Base-by-base conservation (phyloP, 495 filamentous ascomycete species). In the Sordaria brevicollis region DNA sequence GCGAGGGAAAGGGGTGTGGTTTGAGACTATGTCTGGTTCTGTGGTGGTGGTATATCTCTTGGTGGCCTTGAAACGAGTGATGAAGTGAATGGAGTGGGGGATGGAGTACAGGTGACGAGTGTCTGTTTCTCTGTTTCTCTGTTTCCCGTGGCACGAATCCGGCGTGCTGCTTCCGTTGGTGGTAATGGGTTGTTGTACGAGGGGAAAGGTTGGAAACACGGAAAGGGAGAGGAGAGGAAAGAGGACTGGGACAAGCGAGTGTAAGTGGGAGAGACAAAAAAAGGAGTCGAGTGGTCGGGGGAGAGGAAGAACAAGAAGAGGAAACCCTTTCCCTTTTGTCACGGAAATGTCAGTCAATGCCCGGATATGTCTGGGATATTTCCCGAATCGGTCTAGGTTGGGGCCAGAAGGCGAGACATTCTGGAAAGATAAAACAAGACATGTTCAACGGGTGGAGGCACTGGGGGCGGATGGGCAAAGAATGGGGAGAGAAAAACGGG, bases 221-320 rank as follows among this genome's bases (percentile, higher is more conserved):
- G 5, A 5, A 31, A 6, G 49, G 21, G 49, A 57, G 35, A 38
- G 35, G 10, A 67, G 31, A 11, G 5, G 29, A 33, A 67, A 25
- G 6, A 33, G 29, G n/a, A 33, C 25, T 29, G 36, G 13, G 67
- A 35, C 34, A 67, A 67, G 19, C 11, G 36, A 62, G 43, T 29
- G 9, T 29, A 33, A 65, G 13, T 21, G 29, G 35, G 29, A 37
- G n/a, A 11, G 11, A 33, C 10, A 34, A 35, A 57, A 69, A 35
- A 35, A 7, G 38, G 17, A 25, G 15, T 29, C 13, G 15, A 38
- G 35, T 49, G 35, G 29, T 17, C 65, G 36, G 36, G 34, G 15
- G 33, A 62, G 69, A 70, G 65, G 68, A 70, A 65, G 19, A 49
- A 25, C 4, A 69, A 21, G n/a, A 70, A 65, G 65, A 36, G 17